phyloP scores from a whole-genome alignment of 2,329 filamentous ascomycete species.

The Cladorrhinum sp. region DNA sequence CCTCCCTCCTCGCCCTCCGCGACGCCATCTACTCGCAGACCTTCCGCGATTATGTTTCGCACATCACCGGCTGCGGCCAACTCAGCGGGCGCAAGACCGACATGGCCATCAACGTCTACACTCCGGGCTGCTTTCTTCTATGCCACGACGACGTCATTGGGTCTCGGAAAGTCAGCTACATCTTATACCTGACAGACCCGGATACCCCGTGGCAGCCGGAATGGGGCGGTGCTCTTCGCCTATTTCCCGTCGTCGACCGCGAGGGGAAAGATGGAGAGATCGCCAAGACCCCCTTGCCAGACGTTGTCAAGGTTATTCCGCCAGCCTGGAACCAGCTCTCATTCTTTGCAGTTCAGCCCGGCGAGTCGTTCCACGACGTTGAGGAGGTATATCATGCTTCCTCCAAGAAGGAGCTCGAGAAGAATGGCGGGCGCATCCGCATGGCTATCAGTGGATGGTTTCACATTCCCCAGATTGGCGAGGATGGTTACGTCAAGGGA shows the following conservation, averaged over 20 bases:
- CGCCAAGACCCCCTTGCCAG: slow-evolving; percentile 75
- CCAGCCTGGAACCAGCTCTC: slow-evolving; percentile 96
- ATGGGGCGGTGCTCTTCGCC: slow-evolving; percentile 87
- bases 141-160: slow-evolving; percentile 99
- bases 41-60: slow-evolving; percentile 85
- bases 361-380: slow-evolving; percentile 98
- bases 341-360: slow-evolving; percentile 97
- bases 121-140: slow-evolving; percentile 88
- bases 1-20: slow-evolving; percentile 85
- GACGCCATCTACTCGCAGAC: slow-evolving; percentile 88
- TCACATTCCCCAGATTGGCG: slow-evolving; percentile 91
- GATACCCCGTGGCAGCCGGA: slow-evolving; percentile 84
- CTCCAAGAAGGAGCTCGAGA: slow-evolving; percentile 57
- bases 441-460: slow-evolving; percentile 99
- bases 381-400: slow-evolving; percentile 87
- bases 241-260: slow-evolving; percentile 70
- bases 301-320: slow-evolving; percentile 78
- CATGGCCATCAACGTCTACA: slow-evolving; percentile 99
- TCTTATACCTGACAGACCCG: slow-evolving; percentile 90
- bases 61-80: slow-evolving; percentile 80
- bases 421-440: slow-evolving; percentile 72
- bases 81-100: slow-evolving; percentile 93
- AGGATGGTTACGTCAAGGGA: slow-evolving; percentile 86
- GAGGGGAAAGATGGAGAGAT: slow-evolving; percentile 67
- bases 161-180: slow-evolving; percentile 93